Base-by-base conservation (phyloP, 2,329 filamentous ascomycete species). In the Talaromyces verruculosus region DNA sequence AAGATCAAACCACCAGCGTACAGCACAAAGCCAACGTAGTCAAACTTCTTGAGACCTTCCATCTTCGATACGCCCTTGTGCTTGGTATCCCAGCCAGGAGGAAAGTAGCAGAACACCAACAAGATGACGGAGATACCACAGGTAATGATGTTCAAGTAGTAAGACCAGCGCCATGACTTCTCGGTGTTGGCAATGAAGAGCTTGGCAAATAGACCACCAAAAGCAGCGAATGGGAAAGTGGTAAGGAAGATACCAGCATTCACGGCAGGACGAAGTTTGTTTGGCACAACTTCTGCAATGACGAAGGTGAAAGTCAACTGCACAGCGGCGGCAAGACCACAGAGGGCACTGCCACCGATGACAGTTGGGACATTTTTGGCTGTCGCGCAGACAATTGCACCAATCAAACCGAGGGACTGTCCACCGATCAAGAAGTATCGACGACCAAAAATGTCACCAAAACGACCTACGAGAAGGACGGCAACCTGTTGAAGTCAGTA, bases 161-260 rank as follows among this genome's bases (percentile, higher is more conserved):
- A 86, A 64, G 74, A 79, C 81, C 82, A 84, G 47, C 84, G 76
- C 83, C 83, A 85, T 19, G 75, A 72, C 3, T 76, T 70, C 3
- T 68, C 71, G 0, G 82, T 84, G 59, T 81, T 75, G 28, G 76
- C 65, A 64, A 82, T 79, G 43, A 84, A 76, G 3, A 75, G 72
- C n/a, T 79, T 75, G 2, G 82, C 82, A 63, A 85, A 81, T 51
- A 83, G 72, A 19, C 81, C 81, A 0, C 82, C 83, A 37, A 72
- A 70, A 22, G 63, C 70, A 28, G 64, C 71, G 60, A 69, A 71
- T n/a, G 73, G 75, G 64, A 77, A 70, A 15, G 72, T 73, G 35
- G 74, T 72, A 49, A 76, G 58, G 67, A 77, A 79, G 30, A 77
- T 72, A 59, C 72, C 71, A 10, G 73, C 71, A 60, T 75, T 75